Conservation (phyloP, 345 rosid species). For the Brassica cretica region DNA sequence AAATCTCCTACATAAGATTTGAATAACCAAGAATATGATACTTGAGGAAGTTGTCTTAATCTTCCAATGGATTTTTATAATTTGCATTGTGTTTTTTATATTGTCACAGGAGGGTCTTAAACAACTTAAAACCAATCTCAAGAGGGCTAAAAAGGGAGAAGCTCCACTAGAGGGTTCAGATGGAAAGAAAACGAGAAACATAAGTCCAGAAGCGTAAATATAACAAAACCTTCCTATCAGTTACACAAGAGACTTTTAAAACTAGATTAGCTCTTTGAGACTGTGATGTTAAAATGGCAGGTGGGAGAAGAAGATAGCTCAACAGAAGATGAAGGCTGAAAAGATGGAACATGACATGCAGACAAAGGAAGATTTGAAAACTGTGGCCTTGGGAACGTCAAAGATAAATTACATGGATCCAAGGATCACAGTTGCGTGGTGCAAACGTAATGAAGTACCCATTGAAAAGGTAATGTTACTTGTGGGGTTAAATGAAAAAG, state of each 20-base stretch:
- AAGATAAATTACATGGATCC: conserved; percentile 96
- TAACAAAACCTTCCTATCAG: conserved; percentile 2
- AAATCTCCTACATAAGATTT: not conserved
- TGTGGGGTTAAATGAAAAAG: not conserved
- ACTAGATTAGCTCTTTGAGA: not conserved
- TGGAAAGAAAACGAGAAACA: conserved; percentile 81
- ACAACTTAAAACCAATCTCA: conserved; percentile 68
- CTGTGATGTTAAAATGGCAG: conserved; percentile 43
- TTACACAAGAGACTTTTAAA: conserved; percentile 4
- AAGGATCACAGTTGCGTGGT: conserved; percentile 95
- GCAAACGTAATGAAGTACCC: conserved; percentile 94
- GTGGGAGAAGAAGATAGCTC: conserved; percentile 64
- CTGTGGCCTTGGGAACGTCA: conserved; percentile 86
- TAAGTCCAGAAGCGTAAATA: conserved; percentile 74
- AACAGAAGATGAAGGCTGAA: conserved; percentile 57
- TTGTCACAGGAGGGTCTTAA: conserved; percentile 52
- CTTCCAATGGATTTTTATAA: not conserved
- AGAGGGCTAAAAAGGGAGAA: conserved; percentile 80
- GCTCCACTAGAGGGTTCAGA: conserved; percentile 70
- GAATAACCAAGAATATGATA: not conserved
- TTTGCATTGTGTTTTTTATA: not conserved
- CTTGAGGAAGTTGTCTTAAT: not conserved
- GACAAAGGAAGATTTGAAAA: conserved; percentile 82
- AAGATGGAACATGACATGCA: conserved; percentile 71
- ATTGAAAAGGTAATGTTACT: conserved; percentile 67